phyloP scores from a whole-genome alignment of 768 basidiomycete genomes.

The Agaricus sinodeliciosus region DNA sequence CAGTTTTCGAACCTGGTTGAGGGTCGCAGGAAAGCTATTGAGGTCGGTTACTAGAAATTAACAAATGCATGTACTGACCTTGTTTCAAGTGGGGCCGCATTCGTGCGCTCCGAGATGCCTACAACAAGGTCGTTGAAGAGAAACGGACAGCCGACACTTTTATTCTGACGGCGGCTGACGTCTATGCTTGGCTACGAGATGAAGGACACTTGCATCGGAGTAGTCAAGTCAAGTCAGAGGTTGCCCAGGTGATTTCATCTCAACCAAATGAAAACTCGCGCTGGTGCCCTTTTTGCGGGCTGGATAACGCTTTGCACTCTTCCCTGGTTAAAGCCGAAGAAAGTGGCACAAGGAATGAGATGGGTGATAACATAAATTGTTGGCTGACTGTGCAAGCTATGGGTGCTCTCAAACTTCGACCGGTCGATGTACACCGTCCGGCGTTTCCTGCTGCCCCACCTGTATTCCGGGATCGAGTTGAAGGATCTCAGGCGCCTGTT shows the following conservation, averaged over 20 bases:
- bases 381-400: conserved; percentile 18
- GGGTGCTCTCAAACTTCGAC: conserved; percentile 23
- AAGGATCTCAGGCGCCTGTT: neutral
- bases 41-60: conserved; percentile 24
- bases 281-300: conserved; percentile 8
- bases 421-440: conserved; percentile 18
- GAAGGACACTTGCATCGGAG: conserved; percentile 29
- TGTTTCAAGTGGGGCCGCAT: conserved; percentile 39
- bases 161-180: conserved; percentile 34
- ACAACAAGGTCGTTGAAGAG: conserved; percentile 18
- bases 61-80: neutral
- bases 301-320: neutral
- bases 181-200: conserved; percentile 39
- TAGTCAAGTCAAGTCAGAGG: neutral
- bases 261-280: neutral
- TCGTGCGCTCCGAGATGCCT: conserved; percentile 36
- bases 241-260: conserved; percentile 1
- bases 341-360: neutral
- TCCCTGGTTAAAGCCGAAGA: neutral
- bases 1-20: conserved; percentile 30
- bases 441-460: neutral
- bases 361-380: conserved; percentile 11
- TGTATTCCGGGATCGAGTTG: neutral
- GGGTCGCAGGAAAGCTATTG: conserved; percentile 47
- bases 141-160: conserved; percentile 14